Conservation (phyloP, 345 rosid species). For the Brassica napus region Da-Ae NC_063446.1:70624001-70624500, state of each 20-base stretch:
- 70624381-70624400: background rate
- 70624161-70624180: slow-evolving; percentile 8
- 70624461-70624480: slow-evolving; percentile 63
- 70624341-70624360: background rate
- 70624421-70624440: slow-evolving; percentile 69
- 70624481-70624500: slow-evolving; percentile 65
- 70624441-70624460: slow-evolving; percentile 74
- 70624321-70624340: background rate
- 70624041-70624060: background rate
- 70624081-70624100: slow-evolving; percentile 44
- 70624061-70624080: background rate
- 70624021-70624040: background rate
- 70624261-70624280: background rate
- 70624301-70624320: slow-evolving; percentile 53
- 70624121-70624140: slow-evolving; percentile 37
- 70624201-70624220: background rate
- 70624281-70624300: slow-evolving; percentile 41
- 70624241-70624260: slow-evolving; percentile 44
- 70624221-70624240: background rate
- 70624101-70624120: slow-evolving; percentile 7
- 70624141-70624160: slow-evolving; percentile 44
- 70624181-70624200: background rate
- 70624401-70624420: slow-evolving; percentile 45
- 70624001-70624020: slow-evolving; percentile 1
- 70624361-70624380: background rate